phyloP scores from a whole-genome alignment of 352 stramenopile species.

The Phytophthora pinifolia region DNA sequence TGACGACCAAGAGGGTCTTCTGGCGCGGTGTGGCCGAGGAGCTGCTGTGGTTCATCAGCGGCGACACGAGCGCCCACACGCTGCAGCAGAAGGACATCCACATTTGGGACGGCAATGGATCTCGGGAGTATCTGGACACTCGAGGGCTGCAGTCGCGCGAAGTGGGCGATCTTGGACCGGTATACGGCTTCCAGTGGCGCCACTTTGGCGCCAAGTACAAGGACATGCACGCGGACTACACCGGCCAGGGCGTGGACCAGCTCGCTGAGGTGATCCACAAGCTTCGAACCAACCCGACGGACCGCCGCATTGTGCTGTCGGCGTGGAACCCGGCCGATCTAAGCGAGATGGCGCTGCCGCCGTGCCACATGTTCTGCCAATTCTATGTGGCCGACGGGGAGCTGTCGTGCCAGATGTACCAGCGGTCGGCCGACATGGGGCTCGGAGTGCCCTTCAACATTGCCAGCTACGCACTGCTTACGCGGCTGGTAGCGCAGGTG shows the following conservation, averaged over 20 bases:
- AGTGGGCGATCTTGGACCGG: slow-evolving; percentile 95
- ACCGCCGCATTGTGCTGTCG: slow-evolving; percentile 98
- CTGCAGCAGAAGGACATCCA: slow-evolving; percentile 98
- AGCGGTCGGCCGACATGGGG: slow-evolving; percentile 99
- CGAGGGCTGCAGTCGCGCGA: slow-evolving; percentile 94
- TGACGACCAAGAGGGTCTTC: slow-evolving; percentile 99
- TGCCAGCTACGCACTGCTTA: slow-evolving; percentile 98
- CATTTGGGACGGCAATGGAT: slow-evolving; percentile 99
- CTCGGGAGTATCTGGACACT: slow-evolving; percentile 93
- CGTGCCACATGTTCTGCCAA: slow-evolving; percentile 99
- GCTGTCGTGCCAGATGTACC: slow-evolving; percentile 97
- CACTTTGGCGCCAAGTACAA: slow-evolving; percentile 99
- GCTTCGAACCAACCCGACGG: slow-evolving; percentile 96
- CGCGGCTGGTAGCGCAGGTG: slow-evolving; percentile 96
- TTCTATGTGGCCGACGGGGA: slow-evolving; percentile 89
- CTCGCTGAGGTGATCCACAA: slow-evolving; percentile 97
- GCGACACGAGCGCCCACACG: slow-evolving; percentile 96
- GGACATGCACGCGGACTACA: slow-evolving; percentile 98
- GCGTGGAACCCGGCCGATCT: slow-evolving; percentile 99
- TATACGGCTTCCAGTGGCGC: slow-evolving; percentile 99
- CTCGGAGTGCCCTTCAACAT: slow-evolving; percentile 99
- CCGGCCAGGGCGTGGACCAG: slow-evolving; percentile 98
- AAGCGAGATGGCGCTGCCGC: slow-evolving; percentile 97
- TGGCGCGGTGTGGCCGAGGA: slow-evolving; percentile 99
- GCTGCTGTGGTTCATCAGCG: slow-evolving; percentile 99